Conservation (phyloP, 768 basidiomycete species). For the Pleurotus sapidus region DNA sequence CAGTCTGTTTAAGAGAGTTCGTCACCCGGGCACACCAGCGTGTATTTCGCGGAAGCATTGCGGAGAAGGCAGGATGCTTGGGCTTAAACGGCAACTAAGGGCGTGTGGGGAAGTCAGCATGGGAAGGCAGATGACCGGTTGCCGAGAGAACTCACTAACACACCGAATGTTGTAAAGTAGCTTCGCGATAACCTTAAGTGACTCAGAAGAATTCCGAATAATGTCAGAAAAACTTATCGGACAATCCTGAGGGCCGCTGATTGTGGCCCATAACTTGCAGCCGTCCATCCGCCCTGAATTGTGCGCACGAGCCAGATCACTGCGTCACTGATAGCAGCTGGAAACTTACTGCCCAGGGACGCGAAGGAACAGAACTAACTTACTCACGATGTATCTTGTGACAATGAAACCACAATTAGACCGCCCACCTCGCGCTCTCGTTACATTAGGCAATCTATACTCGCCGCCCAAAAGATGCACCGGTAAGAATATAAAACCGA, state of each 20-base stretch:
- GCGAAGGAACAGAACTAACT: not conserved
- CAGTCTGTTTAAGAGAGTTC: not conserved
- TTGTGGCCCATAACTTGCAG: not conserved
- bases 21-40: not conserved
- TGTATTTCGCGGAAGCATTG: conserved; percentile 5
- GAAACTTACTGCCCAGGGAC: not conserved
- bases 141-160: conserved; percentile 8
- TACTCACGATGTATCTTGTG: not conserved
- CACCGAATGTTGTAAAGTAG: not conserved
- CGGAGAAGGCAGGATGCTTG: not conserved
- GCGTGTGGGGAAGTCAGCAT: not conserved
- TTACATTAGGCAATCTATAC: not conserved
- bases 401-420: not conserved
- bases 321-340: not conserved
- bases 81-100: conserved; percentile 6
- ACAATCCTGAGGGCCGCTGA: not conserved
- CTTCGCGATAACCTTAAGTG: not conserved
- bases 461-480: not conserved
- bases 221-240: not conserved
- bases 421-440: not conserved
- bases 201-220: not conserved
- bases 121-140: conserved; percentile 7
- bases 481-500: conserved; percentile 1
- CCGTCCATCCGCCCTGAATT: not conserved
- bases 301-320: not conserved